These are phyloP conservation scores for Linnemannia hyalina DNA, from an alignment of 192 early-diverging fungal species.

Conservation along the genomic window DNA sequence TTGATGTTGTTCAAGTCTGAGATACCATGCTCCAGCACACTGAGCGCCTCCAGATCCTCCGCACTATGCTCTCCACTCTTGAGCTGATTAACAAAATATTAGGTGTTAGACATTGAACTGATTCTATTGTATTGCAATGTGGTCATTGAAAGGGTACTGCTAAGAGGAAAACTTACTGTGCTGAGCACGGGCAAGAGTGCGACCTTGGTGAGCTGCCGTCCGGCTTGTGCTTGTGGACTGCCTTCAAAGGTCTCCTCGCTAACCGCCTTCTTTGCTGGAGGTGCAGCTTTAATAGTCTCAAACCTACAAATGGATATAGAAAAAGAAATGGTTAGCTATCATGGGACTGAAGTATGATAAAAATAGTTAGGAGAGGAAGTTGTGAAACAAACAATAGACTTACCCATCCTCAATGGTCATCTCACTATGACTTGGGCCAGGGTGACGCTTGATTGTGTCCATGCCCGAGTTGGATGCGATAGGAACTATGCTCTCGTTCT, in stretches of 20 bases:
- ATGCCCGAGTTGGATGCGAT: not conserved
- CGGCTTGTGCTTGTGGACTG: constrained; percentile 40
- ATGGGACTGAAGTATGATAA: not conserved
- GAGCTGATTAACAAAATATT: constrained; percentile 16
- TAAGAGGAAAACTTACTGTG: constrained; percentile 20
- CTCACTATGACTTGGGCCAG: constrained; percentile 13
- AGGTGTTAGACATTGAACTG: not conserved
- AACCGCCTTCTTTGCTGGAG: constrained; percentile 23
- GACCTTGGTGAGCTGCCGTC: constrained; percentile 42
- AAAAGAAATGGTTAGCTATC: not conserved
- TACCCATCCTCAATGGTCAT: constrained; percentile 47
- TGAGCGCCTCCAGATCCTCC: constrained; percentile 56
- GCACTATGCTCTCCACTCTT: constrained; percentile 57
- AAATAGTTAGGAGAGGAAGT: not conserved
- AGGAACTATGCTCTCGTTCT: not conserved
- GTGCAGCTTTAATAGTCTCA: constrained; percentile 43
- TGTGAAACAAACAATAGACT: not conserved
- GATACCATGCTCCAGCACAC: constrained; percentile 56
- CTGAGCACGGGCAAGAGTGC: constrained; percentile 46
- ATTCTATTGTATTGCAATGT: not conserved
- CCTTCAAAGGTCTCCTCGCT: constrained; percentile 32
- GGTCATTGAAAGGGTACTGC: not conserved
- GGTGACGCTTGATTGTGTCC: constrained; percentile 2
- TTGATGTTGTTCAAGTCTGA: constrained; percentile 57
- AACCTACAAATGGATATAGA: constrained; percentile 11